phyloP scores from a whole-genome alignment of 306 rosid species.

The Notholithocarpus densiflorus region DNA sequence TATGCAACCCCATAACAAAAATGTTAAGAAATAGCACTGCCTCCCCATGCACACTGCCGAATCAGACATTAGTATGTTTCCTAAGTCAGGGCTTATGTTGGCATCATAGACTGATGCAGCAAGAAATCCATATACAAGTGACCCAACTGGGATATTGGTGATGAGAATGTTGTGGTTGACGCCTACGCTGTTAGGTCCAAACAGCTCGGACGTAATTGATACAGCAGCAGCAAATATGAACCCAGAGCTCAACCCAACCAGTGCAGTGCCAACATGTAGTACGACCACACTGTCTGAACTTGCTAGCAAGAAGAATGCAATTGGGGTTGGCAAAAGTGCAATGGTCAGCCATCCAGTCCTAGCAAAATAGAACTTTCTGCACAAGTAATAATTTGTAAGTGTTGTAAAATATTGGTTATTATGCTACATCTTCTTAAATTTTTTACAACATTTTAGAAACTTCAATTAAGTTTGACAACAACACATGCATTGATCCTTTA shows the following conservation, averaged over 20 bases:
- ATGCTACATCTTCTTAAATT: no score
- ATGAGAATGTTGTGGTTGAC: slow-evolving; percentile 91
- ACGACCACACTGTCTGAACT: slow-evolving; percentile 41
- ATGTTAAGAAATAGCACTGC: slow-evolving; percentile 69
- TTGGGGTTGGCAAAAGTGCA: slow-evolving; percentile 83
- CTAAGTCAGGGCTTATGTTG: slow-evolving; percentile 29
- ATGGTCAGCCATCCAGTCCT: slow-evolving; percentile 90
- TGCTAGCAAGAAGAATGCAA: slow-evolving; percentile 77
- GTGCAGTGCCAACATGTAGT: slow-evolving; percentile 62
- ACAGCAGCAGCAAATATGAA: slow-evolving; percentile 97
- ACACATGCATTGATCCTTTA: no score
- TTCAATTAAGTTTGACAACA: no score
- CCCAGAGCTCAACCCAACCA: slow-evolving; percentile 86
- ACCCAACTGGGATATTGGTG: slow-evolving; percentile 90
- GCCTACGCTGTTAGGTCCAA: slow-evolving; percentile 78
- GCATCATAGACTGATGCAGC: slow-evolving; percentile 80
- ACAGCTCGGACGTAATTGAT: slow-evolving; percentile 83
- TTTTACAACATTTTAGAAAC: no score
- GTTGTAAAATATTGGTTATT: background rate
- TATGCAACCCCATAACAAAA: slow-evolving; percentile 77
- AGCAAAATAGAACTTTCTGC: slow-evolving; percentile 89
- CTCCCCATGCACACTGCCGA: slow-evolving; percentile 84
- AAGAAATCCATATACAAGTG: slow-evolving; percentile 73
- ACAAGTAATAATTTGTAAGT: background rate
- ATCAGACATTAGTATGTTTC: slow-evolving; percentile 17